Conservation (phyloP, 1,284 basidiomycete genomes). For the Hypsizygus ulmarius region DNA sequence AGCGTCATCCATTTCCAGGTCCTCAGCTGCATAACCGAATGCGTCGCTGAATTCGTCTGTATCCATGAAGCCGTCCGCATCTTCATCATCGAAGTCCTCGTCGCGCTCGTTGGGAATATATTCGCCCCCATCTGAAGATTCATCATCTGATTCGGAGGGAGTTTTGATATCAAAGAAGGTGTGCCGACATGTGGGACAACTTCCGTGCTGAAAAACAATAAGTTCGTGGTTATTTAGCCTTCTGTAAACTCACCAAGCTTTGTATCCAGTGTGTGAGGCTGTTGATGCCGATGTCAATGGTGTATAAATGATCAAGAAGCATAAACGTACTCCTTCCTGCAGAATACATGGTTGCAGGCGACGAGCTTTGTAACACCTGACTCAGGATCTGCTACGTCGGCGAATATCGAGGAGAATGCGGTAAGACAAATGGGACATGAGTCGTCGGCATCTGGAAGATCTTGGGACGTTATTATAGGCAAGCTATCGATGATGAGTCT, state of each 20-base stretch:
- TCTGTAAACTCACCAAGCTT: conserved; percentile 40
- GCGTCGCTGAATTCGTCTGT: conserved; percentile 42
- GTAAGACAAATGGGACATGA: conserved; percentile 63
- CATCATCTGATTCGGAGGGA: conserved; percentile 53
- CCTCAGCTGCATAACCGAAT: conserved; percentile 33
- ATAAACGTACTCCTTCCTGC: conserved; percentile 56
- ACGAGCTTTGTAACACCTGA: conserved; percentile 54
- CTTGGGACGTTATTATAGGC: conserved; percentile 38
- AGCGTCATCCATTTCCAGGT: conserved; percentile 30
- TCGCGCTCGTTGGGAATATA: conserved; percentile 51
- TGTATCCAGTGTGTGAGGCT: conserved; percentile 67
- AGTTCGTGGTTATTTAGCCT: background rate
- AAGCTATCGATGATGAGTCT: conserved; percentile 37
- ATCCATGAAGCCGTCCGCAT: conserved; percentile 36
- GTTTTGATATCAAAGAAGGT: conserved; percentile 54
- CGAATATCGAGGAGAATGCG: conserved; percentile 45
- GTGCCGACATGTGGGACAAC: conserved; percentile 63
- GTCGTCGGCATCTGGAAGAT: conserved; percentile 48
- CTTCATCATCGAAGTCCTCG: conserved; percentile 54
- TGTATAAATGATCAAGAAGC: conserved; percentile 5
- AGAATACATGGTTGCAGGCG: conserved; percentile 65
- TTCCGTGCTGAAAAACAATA: conserved; percentile 52
- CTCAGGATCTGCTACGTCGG: conserved; percentile 26
- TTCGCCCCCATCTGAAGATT: conserved; percentile 64
- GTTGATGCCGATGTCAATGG: conserved; percentile 1